Conservation (phyloP, 768 basidiomycete species). For the Boletellus emodensis region DNA sequence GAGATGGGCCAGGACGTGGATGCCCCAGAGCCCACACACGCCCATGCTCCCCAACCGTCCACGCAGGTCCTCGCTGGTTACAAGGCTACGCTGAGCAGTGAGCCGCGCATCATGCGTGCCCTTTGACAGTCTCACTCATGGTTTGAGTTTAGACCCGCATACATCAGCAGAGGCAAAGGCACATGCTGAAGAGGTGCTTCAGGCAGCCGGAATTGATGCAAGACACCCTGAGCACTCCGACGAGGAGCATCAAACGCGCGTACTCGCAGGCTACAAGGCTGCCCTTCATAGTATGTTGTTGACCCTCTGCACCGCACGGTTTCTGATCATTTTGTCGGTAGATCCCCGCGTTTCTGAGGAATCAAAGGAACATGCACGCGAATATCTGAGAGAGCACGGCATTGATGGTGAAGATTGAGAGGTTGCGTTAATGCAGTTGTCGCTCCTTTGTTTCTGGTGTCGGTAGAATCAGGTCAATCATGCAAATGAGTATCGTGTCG, state of each 20-base stretch:
- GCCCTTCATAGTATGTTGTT: slow-evolving; percentile 42
- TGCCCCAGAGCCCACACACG: not conserved
- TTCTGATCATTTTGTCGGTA: slow-evolving; percentile 15
- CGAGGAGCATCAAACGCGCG: slow-evolving; percentile 42
- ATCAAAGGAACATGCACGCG: slow-evolving; percentile 46
- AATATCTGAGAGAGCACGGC: slow-evolving; percentile 34
- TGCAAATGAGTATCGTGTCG: slow-evolving; percentile 2
- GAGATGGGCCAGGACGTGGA: slow-evolving; percentile 31
- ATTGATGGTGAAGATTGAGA: slow-evolving; percentile 10
- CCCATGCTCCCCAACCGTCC: slow-evolving; percentile 1
- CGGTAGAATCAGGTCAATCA: slow-evolving; percentile 1
- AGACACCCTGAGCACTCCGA: slow-evolving; percentile 27
- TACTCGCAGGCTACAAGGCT: slow-evolving; percentile 56
- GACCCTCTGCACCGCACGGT: too few relatives aligned
- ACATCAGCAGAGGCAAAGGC: slow-evolving; percentile 48
- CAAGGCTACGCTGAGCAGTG: slow-evolving; percentile 47
- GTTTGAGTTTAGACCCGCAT: slow-evolving; percentile 34
- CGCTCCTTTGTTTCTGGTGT: not conserved
- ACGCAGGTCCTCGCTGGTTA: slow-evolving; percentile 40
- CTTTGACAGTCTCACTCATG: not conserved
- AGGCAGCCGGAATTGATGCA: slow-evolving; percentile 39
- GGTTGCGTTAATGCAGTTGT: not conserved
- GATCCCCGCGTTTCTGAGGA: slow-evolving; percentile 45
- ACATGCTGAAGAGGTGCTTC: slow-evolving; percentile 52
- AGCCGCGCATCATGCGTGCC: not conserved